Percentiles rank a stretch among this genome's conserved stretches.
phyloP scores from a whole-genome alignment of 2,329 filamentous ascomycete species.

The Fusarium piperis region DNA sequence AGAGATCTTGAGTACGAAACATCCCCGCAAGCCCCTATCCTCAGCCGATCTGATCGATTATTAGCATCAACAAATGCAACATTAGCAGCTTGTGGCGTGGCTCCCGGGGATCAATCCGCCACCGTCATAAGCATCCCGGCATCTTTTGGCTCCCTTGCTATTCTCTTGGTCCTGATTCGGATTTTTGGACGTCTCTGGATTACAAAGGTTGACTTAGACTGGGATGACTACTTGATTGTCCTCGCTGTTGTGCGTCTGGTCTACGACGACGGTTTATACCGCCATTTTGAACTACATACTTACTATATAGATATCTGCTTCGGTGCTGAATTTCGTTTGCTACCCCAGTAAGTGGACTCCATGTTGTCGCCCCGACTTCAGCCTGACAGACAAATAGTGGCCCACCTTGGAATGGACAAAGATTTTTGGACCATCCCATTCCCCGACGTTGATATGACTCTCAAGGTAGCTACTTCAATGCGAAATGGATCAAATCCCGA shows the following conservation, averaged over 20 bases:
- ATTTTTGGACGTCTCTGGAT: slow-evolving; percentile 1
- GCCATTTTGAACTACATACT: neutral
- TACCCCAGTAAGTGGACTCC: neutral
- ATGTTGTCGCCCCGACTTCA: neutral
- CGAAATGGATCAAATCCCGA: neutral
- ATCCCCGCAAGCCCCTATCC: neutral
- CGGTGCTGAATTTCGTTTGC: neutral
- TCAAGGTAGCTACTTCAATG: neutral
- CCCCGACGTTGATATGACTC: slow-evolving; percentile 3
- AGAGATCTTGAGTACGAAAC: neutral
- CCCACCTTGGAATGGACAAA: slow-evolving; percentile 4
- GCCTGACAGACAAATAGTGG: neutral
- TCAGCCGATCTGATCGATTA: neutral
- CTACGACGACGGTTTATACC: neutral
- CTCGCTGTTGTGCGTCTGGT: neutral
- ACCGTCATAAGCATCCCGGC: neutral
- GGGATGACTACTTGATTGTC: slow-evolving; percentile 15
- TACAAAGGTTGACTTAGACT: slow-evolving; percentile 10
- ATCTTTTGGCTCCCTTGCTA: neutral
- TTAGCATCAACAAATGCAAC: neutral
- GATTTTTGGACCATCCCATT: slow-evolving; percentile 14
- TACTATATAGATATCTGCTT: neutral
- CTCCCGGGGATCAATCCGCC: neutral
- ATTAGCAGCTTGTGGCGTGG: neutral
- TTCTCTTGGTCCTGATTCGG: slow-evolving; percentile 1